A percentile compares a stretch with the other conserved stretches of the same genome.
These are phyloP conservation scores for Termitomyces sp. DNA, from an alignment of 768 basidiomycete genomes.

Conservation along the genomic window DNA sequence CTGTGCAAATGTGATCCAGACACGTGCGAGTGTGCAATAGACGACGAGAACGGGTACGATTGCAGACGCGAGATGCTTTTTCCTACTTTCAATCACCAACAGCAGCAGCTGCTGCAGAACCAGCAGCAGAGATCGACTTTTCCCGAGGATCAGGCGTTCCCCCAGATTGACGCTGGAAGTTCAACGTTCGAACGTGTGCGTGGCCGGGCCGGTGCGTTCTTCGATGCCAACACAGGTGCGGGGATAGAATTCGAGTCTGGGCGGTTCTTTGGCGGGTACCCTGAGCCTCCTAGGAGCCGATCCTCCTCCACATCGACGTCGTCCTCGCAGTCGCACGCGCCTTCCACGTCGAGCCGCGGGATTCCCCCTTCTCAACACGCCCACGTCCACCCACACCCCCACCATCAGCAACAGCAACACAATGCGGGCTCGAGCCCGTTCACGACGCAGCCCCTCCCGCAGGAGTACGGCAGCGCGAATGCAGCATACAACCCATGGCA, in stretches of 20 bases:
- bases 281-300: conserved; percentile 16
- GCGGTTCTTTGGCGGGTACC: background rate
- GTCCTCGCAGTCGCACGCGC: conserved; percentile 22
- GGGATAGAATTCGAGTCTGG: background rate
- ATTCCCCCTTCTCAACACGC: background rate
- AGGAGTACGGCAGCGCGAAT: background rate
- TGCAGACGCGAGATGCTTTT: conserved; percentile 17
- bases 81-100: background rate
- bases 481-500: background rate
- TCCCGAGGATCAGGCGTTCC: background rate
- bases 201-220: conserved; percentile 4
- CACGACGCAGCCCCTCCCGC: conserved; percentile 5
- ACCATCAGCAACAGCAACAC: background rate
- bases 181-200: background rate
- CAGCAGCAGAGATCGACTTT: background rate
- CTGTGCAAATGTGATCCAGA: conserved; percentile 20
- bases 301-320: conserved; percentile 17
- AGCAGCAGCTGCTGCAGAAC: background rate
- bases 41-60: conserved; percentile 17
- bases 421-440: background rate
- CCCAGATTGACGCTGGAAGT: background rate
- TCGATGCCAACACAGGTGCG: background rate
- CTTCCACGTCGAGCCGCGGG: conserved; percentile 19
- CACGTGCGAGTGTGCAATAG: conserved; percentile 14
- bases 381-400: background rate